phyloP scores from a whole-genome alignment of 257 asterid species.

The Osmanthus fragrans region DNA sequence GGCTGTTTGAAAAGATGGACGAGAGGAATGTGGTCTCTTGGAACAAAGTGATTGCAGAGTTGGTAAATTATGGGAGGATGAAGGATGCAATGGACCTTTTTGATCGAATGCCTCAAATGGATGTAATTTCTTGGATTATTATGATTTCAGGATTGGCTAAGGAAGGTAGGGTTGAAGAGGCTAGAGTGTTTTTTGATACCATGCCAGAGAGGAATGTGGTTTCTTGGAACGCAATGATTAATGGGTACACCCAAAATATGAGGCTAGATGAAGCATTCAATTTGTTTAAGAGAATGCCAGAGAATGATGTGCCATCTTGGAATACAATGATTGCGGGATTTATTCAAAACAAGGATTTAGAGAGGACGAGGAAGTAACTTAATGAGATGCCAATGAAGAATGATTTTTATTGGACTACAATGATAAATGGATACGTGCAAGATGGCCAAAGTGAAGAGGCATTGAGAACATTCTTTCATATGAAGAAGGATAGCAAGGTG shows the following conservation, averaged over 20 bases:
- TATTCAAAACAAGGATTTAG: constrained; percentile 44
- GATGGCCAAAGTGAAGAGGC: constrained; percentile 59
- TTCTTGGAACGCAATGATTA: constrained; percentile 70
- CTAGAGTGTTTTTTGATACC: constrained; percentile 44
- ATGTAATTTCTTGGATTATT: constrained; percentile 63
- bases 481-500: constrained; percentile 40
- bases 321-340: constrained; percentile 54
- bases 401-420: constrained; percentile 63
- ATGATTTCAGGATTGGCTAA: constrained; percentile 52
- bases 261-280: constrained; percentile 42
- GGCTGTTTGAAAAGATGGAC: constrained; percentile 49
- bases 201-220: constrained; percentile 61
- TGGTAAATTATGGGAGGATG: constrained; percentile 46
- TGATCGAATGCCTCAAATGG: constrained; percentile 42
- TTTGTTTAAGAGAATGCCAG: constrained; percentile 48
- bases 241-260: constrained; percentile 44
- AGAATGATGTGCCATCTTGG: constrained; percentile 47
- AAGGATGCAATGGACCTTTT: constrained; percentile 52
- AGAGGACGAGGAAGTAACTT: constrained; percentile 41
- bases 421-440: constrained; percentile 48
- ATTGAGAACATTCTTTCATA: constrained; percentile 34
- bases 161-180: constrained; percentile 49
- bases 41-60: constrained; percentile 60
- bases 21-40: constrained; percentile 60
- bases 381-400: constrained; percentile 51